These are phyloP conservation scores for Triticum urartu DNA, from an alignment of 176 grass and related monocot genomes.

Conservation along the genomic window DNA sequence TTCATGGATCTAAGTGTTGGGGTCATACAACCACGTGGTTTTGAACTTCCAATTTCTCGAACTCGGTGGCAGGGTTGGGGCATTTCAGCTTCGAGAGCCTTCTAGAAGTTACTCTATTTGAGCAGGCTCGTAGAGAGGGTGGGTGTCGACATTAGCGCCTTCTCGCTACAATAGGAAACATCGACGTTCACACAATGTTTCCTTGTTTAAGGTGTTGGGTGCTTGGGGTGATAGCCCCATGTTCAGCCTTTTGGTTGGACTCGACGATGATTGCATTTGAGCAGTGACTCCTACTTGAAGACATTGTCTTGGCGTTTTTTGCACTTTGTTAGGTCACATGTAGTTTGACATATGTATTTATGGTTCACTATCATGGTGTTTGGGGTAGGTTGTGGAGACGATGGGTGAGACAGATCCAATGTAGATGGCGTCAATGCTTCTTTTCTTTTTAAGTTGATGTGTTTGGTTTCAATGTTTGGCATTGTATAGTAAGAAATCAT, in stretches of 20 bases:
- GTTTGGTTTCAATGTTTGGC: neutral
- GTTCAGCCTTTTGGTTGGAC: neutral
- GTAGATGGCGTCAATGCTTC: neutral
- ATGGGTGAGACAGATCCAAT: neutral
- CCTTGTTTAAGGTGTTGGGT: neutral
- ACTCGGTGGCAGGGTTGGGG: neutral
- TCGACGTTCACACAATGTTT: fast-evolving
- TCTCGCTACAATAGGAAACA: neutral
- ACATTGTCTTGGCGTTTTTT: neutral
- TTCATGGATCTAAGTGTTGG: neutral
- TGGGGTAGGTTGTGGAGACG: neutral
- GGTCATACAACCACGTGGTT: too few relatives aligned
- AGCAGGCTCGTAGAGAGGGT: neutral
- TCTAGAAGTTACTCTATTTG: neutral
- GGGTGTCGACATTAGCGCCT: neutral
- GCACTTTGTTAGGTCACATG: neutral
- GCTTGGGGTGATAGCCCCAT: neutral
- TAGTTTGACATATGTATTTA: neutral
- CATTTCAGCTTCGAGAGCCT: neutral
- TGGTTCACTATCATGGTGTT: neutral
- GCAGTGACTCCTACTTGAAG: neutral
- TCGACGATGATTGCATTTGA: neutral
- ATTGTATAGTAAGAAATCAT: too few relatives aligned
- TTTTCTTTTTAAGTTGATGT: neutral
- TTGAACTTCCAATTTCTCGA: too few relatives aligned